Percentiles rank a stretch among this genome's conserved stretches.
Evolutionary conservation across 345 rosid species (phyloP).

Genomic region (Lagerstroemia speciosa): DNA sequence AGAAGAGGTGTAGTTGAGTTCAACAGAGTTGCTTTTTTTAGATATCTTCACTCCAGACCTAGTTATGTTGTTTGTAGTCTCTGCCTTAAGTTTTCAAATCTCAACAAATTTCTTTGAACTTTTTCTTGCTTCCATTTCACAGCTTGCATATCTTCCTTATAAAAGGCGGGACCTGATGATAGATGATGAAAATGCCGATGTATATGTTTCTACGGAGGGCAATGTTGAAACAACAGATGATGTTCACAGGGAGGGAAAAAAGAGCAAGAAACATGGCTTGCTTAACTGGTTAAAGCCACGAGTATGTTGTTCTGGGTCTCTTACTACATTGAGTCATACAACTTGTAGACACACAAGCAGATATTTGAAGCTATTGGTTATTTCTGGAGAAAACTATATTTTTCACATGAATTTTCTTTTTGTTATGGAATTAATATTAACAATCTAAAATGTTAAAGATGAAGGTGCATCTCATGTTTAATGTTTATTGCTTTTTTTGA

Average conservation of each 20-base stretch:
- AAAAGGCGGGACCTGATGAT: slow-evolving; percentile 85
- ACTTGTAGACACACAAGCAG: not conserved
- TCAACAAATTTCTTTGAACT: not conserved
- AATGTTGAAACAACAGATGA: slow-evolving; percentile 50
- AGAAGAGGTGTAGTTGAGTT: slow-evolving; percentile 64
- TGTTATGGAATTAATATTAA: not conserved
- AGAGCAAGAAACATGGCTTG: slow-evolving; percentile 75
- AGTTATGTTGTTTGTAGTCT: not conserved
- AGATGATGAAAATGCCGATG: slow-evolving; percentile 81
- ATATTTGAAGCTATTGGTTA: not conserved
- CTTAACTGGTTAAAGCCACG: slow-evolving; percentile 93
- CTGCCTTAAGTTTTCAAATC: not conserved
- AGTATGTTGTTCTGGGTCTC: slow-evolving; percentile 32
- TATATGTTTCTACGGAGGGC: slow-evolving; percentile 67
- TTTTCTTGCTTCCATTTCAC: slow-evolving; percentile 10
- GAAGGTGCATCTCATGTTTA: too few relatives aligned
- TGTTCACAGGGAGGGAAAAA: slow-evolving; percentile 68
- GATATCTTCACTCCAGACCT: not conserved
- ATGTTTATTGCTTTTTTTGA: too few relatives aligned
- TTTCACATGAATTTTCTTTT: not conserved
- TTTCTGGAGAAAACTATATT: not conserved
- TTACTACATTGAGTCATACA: not conserved
- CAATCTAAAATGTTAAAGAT: not conserved
- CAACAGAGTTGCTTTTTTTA: not conserved
- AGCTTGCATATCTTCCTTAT: slow-evolving; percentile 98